Percentiles rank a stretch among this genome's conserved stretches.
Conservation (phyloP, 2,329 filamentous ascomycete genomes). For the Diaporthe caulivora region DNA sequence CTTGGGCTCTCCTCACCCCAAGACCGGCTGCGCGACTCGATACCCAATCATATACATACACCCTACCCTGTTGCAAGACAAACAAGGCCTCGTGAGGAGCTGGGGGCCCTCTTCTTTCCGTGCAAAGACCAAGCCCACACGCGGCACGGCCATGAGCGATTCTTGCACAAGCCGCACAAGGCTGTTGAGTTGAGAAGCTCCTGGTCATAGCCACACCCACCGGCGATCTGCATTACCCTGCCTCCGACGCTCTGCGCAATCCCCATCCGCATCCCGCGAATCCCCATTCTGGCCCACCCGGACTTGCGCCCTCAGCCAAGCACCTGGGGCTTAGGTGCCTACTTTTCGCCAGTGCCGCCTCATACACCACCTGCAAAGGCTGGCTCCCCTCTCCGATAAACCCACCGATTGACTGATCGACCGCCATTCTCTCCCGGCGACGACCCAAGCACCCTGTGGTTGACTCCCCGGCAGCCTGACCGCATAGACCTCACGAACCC, state of each 20-base stretch:
- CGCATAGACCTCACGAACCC: constrained; percentile 3
- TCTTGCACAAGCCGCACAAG: constrained; percentile 30
- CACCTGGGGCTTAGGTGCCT: constrained; percentile 32
- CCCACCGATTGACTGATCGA: constrained; percentile 22
- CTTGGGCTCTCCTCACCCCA: constrained; percentile 19
- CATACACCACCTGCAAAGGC: neutral
- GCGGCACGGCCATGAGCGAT: constrained; percentile 24
- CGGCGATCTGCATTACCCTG: constrained; percentile 32
- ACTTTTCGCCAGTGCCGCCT: neutral
- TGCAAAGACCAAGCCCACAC: constrained; percentile 18
- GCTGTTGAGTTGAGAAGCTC: constrained; percentile 27
- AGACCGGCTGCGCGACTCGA: constrained; percentile 25
- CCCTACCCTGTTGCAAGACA: neutral
- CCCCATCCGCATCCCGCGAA: constrained; percentile 24
- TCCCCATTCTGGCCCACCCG: constrained; percentile 29
- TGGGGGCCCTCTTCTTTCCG: neutral
- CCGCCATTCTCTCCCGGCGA: constrained; percentile 10
- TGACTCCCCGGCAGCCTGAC: neutral
- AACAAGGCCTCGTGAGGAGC: constrained; percentile 13
- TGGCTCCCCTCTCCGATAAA: constrained; percentile 1
- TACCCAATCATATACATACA: constrained; percentile 16
- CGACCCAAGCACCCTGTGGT: neutral
- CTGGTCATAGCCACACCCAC: constrained; percentile 14
- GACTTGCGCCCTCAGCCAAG: constrained; percentile 30
- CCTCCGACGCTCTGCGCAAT: constrained; percentile 12